Conservation (phyloP, 306 rosid genomes). For the Canavalia ensiformis region DNA sequence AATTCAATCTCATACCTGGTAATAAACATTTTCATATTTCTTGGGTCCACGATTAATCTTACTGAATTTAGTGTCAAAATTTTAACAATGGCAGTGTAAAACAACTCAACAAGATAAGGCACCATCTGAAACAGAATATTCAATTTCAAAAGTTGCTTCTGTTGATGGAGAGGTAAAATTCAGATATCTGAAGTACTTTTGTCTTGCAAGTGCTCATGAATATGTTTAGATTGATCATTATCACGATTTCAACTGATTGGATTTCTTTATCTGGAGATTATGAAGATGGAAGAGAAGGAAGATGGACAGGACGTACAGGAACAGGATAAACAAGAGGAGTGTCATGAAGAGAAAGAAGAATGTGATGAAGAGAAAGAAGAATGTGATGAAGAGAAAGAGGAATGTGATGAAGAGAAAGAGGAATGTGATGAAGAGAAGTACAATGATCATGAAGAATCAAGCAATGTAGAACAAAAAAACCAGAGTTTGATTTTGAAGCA, state of each 20-base stretch:
- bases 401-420: constrained; percentile 29
- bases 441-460: constrained; percentile 49
- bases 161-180: constrained; percentile 61
- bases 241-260: constrained; percentile 5
- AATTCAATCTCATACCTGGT: neutral
- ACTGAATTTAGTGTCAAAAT: constrained; percentile 22
- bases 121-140: constrained; percentile 46
- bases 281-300: constrained; percentile 66
- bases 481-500: constrained; percentile 52
- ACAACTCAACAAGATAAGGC: constrained; percentile 54
- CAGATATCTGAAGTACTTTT: constrained; percentile 36
- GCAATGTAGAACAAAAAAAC: neutral
- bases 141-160: constrained; percentile 57
- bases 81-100: constrained; percentile 58
- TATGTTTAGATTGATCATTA: neutral
- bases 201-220: constrained; percentile 29
- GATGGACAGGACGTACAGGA: constrained; percentile 5
- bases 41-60: neutral
- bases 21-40: neutral
- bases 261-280: constrained; percentile 39
- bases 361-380: no score
- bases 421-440: constrained; percentile 41
- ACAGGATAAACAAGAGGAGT: neutral
- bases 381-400: no score
- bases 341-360: constrained; percentile 24